Percentiles rank a stretch among this genome's conserved stretches.
phyloP scores from a whole-genome alignment of 495 filamentous ascomycete species.

The Rostrohypoxylon terebratum region DNA sequence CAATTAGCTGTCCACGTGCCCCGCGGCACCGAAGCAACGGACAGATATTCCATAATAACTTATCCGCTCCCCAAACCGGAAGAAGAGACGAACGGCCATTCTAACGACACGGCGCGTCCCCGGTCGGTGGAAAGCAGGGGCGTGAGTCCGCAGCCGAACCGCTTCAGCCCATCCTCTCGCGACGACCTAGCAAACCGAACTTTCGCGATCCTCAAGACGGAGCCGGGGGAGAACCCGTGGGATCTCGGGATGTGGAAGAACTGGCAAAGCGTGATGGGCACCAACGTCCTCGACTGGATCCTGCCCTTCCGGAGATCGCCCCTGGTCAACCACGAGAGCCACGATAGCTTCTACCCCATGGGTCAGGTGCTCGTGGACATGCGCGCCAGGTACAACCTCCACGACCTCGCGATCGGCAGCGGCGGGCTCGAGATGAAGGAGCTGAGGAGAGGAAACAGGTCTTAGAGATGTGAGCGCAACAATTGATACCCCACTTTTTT shows the following conservation, averaged over 20 bases:
- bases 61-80: slow-evolving; percentile 54
- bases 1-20: slow-evolving; percentile 82
- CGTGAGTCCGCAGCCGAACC: slow-evolving; percentile 1
- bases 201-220: slow-evolving; percentile 80
- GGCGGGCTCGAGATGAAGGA: slow-evolving; percentile 46
- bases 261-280: slow-evolving; percentile 80
- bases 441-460: slow-evolving; percentile 27
- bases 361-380: slow-evolving; percentile 57
- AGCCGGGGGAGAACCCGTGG: slow-evolving; percentile 83
- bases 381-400: slow-evolving; percentile 52
- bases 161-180: slow-evolving; percentile 36
- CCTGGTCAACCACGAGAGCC: slow-evolving; percentile 62
- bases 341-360: slow-evolving; percentile 62
- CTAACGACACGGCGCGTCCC: slow-evolving; percentile 12
- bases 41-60: slow-evolving; percentile 54
- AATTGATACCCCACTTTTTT: slow-evolving; percentile 44
- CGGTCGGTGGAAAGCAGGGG: slow-evolving; percentile 4
- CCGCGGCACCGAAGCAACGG: slow-evolving; percentile 56
- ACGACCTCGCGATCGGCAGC: slow-evolving; percentile 44
- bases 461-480: slow-evolving; percentile 22
- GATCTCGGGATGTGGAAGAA: slow-evolving; percentile 74
- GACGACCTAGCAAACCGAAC: slow-evolving; percentile 66
- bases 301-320: slow-evolving; percentile 76
- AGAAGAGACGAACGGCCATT: slow-evolving; percentile 25
- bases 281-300: slow-evolving; percentile 75